phyloP scores from a whole-genome alignment of 2,329 filamentous ascomycete genomes.

The Xylariaceae sp. region DNA sequence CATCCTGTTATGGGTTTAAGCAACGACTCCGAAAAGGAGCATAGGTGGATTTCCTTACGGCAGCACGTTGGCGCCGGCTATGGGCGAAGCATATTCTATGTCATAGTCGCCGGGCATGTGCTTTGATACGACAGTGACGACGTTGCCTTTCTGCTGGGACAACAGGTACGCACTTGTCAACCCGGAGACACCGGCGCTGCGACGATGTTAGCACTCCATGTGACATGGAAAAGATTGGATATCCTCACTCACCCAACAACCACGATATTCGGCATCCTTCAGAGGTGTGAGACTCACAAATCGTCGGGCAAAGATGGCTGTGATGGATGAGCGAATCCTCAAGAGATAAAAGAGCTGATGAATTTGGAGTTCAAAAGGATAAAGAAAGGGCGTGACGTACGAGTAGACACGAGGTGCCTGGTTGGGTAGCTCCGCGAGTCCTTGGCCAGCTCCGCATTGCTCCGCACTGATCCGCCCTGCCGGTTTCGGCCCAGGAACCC shows the following conservation, averaged over 20 bases:
- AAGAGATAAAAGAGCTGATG: neutral
- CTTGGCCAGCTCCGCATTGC: neutral
- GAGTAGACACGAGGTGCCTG: neutral
- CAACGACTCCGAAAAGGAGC: neutral
- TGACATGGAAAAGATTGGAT: neutral
- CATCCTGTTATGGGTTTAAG: conserved; percentile 24
- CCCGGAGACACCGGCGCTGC: conserved; percentile 32
- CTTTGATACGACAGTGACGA: conserved; percentile 61
- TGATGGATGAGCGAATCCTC: neutral
- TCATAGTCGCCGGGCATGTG: conserved; percentile 64
- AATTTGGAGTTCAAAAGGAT: neutral
- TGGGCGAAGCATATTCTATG: conserved; percentile 72
- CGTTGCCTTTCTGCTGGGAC: conserved; percentile 31
- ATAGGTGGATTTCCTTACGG: conserved; percentile 24
- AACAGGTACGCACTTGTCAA: conserved; percentile 33
- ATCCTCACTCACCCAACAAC: neutral
- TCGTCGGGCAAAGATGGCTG: neutral
- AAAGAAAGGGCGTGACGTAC: neutral
- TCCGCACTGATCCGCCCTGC: neutral
- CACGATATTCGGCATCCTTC: neutral
- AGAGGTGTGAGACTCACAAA: neutral
- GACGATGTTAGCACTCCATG: conserved; percentile 3
- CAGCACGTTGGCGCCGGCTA: conserved; percentile 32
- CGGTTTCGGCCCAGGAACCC: neutral
- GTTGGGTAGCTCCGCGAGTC: neutral